phyloP scores from a whole-genome alignment of 139 green algal species.

The Tetradesmus obliquus region DNA sequence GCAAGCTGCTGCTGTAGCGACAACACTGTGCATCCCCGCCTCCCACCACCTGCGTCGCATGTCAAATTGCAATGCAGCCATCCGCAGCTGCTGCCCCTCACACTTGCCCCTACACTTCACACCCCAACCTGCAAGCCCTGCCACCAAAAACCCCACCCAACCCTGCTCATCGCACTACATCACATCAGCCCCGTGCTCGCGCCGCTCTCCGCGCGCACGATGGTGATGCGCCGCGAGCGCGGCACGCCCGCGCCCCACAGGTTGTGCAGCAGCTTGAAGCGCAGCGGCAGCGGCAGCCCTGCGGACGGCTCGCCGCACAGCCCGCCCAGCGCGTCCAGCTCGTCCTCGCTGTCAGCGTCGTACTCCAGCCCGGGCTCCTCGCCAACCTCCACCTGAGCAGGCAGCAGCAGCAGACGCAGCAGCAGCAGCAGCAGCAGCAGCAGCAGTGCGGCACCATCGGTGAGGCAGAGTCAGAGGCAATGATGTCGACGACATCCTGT shows the following conservation, averaged over 20 bases:
- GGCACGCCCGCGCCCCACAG: slow-evolving; percentile 54
- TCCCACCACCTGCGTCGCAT: no score
- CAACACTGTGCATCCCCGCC: no score
- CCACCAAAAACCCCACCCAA: neutral
- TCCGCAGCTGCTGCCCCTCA: no score
- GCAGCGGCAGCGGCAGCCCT: slow-evolving; percentile 19
- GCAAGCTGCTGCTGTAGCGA: no score
- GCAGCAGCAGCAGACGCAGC: neutral
- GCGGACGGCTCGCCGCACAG: neutral
- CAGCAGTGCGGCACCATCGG: neutral
- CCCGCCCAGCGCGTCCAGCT: slow-evolving; percentile 48
- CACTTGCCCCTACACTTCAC: neutral
- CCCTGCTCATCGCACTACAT: neutral
- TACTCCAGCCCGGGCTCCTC: slow-evolving; percentile 68
- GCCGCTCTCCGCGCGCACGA: neutral
- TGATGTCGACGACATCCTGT: neutral
- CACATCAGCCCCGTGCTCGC: neutral
- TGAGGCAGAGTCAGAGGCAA: neutral
- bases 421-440: neutral
- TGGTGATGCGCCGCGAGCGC: slow-evolving; percentile 35
- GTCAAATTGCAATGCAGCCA: no score
- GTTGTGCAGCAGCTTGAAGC: slow-evolving; percentile 64
- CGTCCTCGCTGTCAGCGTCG: slow-evolving; percentile 59
- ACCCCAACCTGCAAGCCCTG: neutral
- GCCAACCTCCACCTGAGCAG: slow-evolving; percentile 51